Conservation (phyloP, 75 land plant species). For the Cupressus sempervirens region DNA sequence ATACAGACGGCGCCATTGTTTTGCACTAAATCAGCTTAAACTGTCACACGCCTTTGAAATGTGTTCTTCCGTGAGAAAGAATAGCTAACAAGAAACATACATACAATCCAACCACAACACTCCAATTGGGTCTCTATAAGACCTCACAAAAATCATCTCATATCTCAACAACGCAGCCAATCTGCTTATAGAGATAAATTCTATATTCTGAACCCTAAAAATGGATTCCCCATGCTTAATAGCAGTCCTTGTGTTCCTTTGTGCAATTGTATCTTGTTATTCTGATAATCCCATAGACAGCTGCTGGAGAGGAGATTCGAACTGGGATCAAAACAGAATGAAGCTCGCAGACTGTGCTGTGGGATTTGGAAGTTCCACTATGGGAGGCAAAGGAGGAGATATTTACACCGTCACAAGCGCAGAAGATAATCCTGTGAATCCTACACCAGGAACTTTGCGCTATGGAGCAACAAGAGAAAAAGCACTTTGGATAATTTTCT, state of each 20-base stretch:
- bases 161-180: neutral
- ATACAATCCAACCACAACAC: neutral
- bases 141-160: neutral
- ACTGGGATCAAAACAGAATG: conserved; percentile 21
- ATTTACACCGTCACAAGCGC: conserved; percentile 19
- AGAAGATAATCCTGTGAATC: conserved; percentile 20
- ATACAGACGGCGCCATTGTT: no score
- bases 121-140: no score
- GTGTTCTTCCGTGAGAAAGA: neutral
- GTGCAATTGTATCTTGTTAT: neutral
- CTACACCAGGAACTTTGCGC: conserved; percentile 24
- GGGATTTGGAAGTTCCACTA: conserved; percentile 19
- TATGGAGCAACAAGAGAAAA: conserved; percentile 22
- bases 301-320: conserved; percentile 28
- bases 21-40: no score
- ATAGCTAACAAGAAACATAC: neutral
- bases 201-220: neutral
- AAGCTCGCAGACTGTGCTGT: conserved; percentile 26
- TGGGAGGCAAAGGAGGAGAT: conserved; percentile 17
- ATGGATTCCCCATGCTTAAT: neutral
- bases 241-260: neutral
- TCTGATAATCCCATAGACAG: neutral
- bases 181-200: neutral
- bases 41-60: no score
- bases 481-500: conserved; percentile 21